These are phyloP conservation scores for Lachancea sp. DNA, from an alignment of 805 yeast species.

Conservation along the genomic window DNA sequence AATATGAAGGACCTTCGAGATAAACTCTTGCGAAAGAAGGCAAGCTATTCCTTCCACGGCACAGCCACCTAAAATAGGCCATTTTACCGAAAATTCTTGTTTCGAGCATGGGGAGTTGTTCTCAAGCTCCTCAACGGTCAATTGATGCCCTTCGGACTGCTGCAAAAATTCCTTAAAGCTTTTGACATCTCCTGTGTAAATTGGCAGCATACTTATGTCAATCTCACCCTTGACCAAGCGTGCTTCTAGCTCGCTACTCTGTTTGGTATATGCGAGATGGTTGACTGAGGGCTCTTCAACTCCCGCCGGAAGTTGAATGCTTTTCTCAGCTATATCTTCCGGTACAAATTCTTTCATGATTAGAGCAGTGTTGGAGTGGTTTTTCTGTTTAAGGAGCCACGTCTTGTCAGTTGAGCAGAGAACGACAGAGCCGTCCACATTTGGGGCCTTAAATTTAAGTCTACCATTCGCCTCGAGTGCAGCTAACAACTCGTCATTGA, in stretches of 20 bases:
- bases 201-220: conserved; percentile 30
- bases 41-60: conserved; percentile 42
- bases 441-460: conserved; percentile 31
- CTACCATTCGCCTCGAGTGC: conserved; percentile 25
- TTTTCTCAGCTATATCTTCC: conserved; percentile 10
- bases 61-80: conserved; percentile 53
- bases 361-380: conserved; percentile 82
- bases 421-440: conserved; percentile 37
- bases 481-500: conserved; percentile 43
- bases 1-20: conserved; percentile 33
- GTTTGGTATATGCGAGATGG: conserved; percentile 23
- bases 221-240: conserved; percentile 30
- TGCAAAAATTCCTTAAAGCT: conserved; percentile 4
- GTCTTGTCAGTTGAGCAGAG: conserved; percentile 55
- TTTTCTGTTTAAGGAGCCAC: conserved; percentile 65
- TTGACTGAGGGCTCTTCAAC: conserved; percentile 32
- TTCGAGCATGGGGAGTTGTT: conserved; percentile 46
- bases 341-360: conserved; percentile 36
- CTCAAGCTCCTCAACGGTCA: conserved; percentile 30
- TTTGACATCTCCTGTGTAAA: conserved; percentile 32
- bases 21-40: conserved; percentile 31
- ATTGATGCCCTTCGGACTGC: conserved; percentile 24
- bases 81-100: conserved; percentile 44
- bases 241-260: conserved; percentile 35
- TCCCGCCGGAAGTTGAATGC: conserved; percentile 29